Conservation (phyloP, 73 alveolate genomes). For the Symbiodinium natans region DNA sequence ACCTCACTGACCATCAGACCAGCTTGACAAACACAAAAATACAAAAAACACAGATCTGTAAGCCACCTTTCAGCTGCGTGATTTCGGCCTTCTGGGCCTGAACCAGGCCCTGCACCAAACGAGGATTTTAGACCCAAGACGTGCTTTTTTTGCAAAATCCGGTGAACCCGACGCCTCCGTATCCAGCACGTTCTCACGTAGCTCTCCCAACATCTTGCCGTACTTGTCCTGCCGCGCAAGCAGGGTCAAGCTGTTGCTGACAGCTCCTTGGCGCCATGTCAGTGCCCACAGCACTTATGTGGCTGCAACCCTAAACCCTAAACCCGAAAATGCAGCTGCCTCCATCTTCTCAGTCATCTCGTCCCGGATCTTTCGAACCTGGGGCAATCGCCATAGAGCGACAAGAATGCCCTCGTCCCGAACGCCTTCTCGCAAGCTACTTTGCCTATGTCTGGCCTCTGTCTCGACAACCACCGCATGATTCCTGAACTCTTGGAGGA, state of each 20-base stretch:
- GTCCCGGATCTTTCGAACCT: constrained; percentile 84
- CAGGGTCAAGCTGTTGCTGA: neutral
- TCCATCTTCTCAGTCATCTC: constrained; percentile 91
- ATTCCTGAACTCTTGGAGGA: constrained; percentile 82
- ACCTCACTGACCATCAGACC: neutral
- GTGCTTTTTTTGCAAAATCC: too few relatives aligned
- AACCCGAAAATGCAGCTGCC: neutral
- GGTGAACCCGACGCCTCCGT: constrained; percentile 16
- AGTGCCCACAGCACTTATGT: neutral
- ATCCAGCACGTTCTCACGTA: constrained; percentile 51
- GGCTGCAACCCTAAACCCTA: neutral
- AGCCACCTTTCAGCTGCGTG: constrained; percentile 37
- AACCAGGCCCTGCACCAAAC: constrained; percentile 61
- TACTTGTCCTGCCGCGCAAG: constrained; percentile 42
- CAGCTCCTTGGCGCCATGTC: neutral
- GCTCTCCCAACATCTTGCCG: constrained; percentile 92
- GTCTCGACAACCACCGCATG: constrained; percentile 90
- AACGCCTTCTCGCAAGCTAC: neutral
- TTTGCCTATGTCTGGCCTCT: constrained; percentile 52
- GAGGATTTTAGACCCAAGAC: too few relatives aligned
- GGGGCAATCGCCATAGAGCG: neutral
- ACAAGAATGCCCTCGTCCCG: neutral
- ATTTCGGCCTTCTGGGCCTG: constrained; percentile 81
- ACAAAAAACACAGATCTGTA: neutral
- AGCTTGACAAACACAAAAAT: neutral